phyloP scores from a whole-genome alignment of 805 yeast genomes.

The Metschnikowia proteae region DNA sequence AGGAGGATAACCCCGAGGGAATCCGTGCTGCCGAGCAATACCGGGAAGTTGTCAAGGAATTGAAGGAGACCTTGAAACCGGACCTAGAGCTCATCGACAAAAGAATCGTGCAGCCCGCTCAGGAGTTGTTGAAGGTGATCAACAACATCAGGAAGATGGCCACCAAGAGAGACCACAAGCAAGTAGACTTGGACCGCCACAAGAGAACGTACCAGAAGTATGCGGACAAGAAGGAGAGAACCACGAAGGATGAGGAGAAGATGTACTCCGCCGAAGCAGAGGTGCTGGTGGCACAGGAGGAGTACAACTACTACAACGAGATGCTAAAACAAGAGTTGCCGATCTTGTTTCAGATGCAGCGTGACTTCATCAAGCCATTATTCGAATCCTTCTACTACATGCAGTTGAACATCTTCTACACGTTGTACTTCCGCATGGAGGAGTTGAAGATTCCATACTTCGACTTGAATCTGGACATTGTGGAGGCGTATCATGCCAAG shows the following conservation, averaged over 20 bases:
- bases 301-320: conserved; percentile 92
- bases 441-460: conserved; percentile 96
- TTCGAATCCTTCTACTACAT: conserved; percentile 93
- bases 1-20: conserved; percentile 96
- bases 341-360: conserved; percentile 78
- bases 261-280: conserved; percentile 87
- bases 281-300: conserved; percentile 87
- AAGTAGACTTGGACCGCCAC: conserved; percentile 87
- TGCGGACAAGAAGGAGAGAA: conserved; percentile 78
- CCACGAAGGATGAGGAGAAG: conserved; percentile 86
- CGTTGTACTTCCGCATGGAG: conserved; percentile 85
- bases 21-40: conserved; percentile 92
- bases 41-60: conserved; percentile 78
- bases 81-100: conserved; percentile 90
- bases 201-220: conserved; percentile 63
- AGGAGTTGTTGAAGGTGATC: conserved; percentile 80
- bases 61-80: conserved; percentile 83
- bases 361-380: conserved; percentile 87
- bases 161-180: conserved; percentile 91
- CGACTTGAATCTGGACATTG: conserved; percentile 77
- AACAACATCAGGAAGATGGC: conserved; percentile 88
- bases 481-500: conserved; percentile 72
- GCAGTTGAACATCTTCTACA: conserved; percentile 96
- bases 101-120: conserved; percentile 87
- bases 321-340: conserved; percentile 91